Base-by-base conservation (phyloP, 352 stramenopile genomes). In the Pythium biforme region DNA sequence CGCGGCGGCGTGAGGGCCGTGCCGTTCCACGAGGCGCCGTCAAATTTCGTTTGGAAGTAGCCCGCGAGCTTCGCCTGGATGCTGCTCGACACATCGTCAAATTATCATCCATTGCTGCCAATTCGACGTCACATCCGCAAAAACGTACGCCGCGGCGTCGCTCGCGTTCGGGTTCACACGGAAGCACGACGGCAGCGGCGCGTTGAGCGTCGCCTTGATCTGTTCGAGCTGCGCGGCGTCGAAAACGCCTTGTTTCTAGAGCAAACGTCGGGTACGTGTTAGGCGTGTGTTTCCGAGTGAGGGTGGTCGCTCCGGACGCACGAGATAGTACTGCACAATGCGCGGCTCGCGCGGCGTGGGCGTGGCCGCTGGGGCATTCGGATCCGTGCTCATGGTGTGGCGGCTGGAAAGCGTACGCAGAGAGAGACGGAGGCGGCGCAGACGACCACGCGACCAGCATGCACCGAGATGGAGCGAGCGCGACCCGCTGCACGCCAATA, bases 281-380 rank as follows among this genome's bases (percentile, higher is more conserved):
- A 57, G 9, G n/a, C n/a, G n/a, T n/a, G n/a, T n/a, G n/a, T n/a
- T n/a, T n/a, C n/a, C n/a, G 34, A 59, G 3, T 61, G 7, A 2
- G 3, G 31, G 8, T 37, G 31, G 31, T 37, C 31, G n/a, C n/a
- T n/a, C n/a, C n/a, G 25, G 10, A 57, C 55, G 4, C 15, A 89
- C 78, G 60, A 92, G 37, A 55, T 92, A 92, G 61, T 90, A 92
- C 60, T 90, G 75, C 53, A 88, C 68, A 54, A 91, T 75, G 33
- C 63, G 50, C 20, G 67, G 57, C 19, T 68, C 66, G 25, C 58
- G 31, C 3, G 31, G 8, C 31, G 31, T 8, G 31, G 31, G 1
- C 31, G 40, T 25, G 40, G 31, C 31, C 3, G 31, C 31, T 15
- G 31, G 10, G 31, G 31, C 31, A 10, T 8, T 37, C 31, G 31